Percentiles rank a stretch among this genome's conserved stretches.
Evolutionary conservation across 805 yeast genomes (phyloP).

Genomic region (Blastobotrys robertii): DNA sequence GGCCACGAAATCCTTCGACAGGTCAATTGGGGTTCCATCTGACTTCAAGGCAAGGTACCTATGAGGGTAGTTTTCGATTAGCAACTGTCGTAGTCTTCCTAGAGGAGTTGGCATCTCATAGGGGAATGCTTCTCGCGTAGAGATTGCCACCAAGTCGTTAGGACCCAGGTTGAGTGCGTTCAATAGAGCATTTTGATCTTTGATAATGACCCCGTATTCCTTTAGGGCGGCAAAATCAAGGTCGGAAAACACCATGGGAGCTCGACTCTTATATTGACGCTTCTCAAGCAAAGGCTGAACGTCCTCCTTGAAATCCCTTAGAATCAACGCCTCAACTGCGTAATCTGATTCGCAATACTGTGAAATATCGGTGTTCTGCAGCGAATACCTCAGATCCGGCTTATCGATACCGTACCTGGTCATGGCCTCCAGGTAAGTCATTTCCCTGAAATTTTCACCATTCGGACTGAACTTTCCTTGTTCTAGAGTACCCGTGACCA

Average conservation of each 20-base stretch:
- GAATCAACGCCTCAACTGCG: conserved; percentile 66
- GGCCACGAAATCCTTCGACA: conserved; percentile 21
- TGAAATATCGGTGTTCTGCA: conserved; percentile 43
- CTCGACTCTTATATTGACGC: not conserved
- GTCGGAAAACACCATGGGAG: not conserved
- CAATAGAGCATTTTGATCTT: conserved; percentile 2
- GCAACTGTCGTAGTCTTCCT: conserved; percentile 73
- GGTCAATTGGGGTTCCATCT: conserved; percentile 7
- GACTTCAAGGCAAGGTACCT: conserved; percentile 36
- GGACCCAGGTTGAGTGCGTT: conserved; percentile 39
- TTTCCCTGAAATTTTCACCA: conserved; percentile 7
- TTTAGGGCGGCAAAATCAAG: not conserved
- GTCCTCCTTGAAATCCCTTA: conserved; percentile 39
- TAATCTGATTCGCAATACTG: conserved; percentile 35
- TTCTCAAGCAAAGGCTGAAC: conserved; percentile 2
- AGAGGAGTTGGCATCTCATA: conserved; percentile 95
- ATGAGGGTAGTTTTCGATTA: conserved; percentile 45
- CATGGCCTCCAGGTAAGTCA: conserved; percentile 64
- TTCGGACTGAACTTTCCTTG: not conserved
- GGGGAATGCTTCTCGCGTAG: conserved; percentile 58
- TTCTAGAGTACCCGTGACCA: not conserved
- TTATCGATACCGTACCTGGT: conserved; percentile 80
- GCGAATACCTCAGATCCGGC: conserved; percentile 64
- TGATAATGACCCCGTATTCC: not conserved
- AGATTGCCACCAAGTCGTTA: conserved; percentile 70